Conservation (phyloP, 1,139 yeast genomes). For the Sugiyamaella japonica region DNA sequence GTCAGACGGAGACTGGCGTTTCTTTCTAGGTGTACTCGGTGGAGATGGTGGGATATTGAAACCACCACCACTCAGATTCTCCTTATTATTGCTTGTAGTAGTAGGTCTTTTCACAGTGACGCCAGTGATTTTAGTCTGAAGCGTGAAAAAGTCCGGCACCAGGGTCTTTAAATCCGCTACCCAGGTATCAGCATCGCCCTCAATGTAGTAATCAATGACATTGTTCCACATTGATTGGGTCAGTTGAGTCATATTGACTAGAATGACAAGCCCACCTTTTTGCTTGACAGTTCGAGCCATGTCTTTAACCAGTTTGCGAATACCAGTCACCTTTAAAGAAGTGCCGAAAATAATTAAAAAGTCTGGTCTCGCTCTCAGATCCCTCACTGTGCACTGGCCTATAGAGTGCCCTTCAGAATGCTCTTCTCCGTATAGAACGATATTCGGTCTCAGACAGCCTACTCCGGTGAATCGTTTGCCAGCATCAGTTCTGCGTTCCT, state of each 20-base stretch:
- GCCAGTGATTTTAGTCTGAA: conserved; percentile 48
- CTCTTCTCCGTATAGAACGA: conserved; percentile 75
- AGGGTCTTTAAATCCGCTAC: conserved; percentile 53
- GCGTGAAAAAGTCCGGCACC: conserved; percentile 58
- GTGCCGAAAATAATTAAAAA: conserved; percentile 73
- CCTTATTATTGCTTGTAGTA: background rate
- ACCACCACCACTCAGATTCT: background rate
- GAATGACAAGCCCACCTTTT: conserved; percentile 58
- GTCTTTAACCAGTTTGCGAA: conserved; percentile 61
- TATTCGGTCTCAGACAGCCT: conserved; percentile 71
- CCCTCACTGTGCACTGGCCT: conserved; percentile 59
- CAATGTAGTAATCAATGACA: conserved; percentile 68
- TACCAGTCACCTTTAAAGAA: conserved; percentile 71
- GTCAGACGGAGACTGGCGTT: background rate
- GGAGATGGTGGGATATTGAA: conserved; percentile 23
- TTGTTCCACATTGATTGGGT: conserved; percentile 50
- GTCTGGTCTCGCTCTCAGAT: conserved; percentile 59
- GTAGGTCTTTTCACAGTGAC: background rate
- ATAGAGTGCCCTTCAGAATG: conserved; percentile 71
- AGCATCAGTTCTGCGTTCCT: conserved; percentile 52
- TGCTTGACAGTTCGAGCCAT: conserved; percentile 60
- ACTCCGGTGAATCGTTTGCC: conserved; percentile 66
- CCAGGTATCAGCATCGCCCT: conserved; percentile 82
- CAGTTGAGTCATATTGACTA: conserved; percentile 55
- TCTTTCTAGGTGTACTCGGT: conserved; percentile 22